Evolutionary conservation across 148 eudicot species (phyloP).

Genomic region (Heliosperma pusillum): DNA sequence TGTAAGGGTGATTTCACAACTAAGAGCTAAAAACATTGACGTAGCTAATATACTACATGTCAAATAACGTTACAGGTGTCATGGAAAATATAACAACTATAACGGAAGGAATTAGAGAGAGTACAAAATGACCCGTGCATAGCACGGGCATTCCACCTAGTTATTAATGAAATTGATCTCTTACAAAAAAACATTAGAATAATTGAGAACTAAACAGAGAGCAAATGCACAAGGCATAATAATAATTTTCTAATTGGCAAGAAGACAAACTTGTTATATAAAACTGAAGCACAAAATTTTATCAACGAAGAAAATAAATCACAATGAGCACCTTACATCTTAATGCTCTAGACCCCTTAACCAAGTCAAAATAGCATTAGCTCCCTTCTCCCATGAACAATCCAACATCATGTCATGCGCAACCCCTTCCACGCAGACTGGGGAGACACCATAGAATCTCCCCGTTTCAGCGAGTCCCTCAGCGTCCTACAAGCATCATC

Average conservation of each 20-base stretch:
- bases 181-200: too few relatives aligned
- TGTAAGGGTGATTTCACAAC: too few relatives aligned
- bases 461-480: conserved; percentile 81
- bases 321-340: not conserved
- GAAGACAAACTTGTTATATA: not conserved
- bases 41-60: too few relatives aligned
- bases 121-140: too few relatives aligned
- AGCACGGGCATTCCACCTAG: too few relatives aligned
- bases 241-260: not conserved
- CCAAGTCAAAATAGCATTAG: conserved; percentile 57
- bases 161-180: too few relatives aligned
- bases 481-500: conserved; percentile 46
- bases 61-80: too few relatives aligned
- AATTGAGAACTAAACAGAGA: too few relatives aligned
- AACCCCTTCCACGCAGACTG: conserved; percentile 61
- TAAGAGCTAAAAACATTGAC: too few relatives aligned
- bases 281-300: not conserved
- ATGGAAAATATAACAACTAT: too few relatives aligned
- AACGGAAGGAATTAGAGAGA: too few relatives aligned
- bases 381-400: conserved; percentile 83
- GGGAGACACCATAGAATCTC: conserved; percentile 71
- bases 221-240: too few relatives aligned
- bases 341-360: conserved; percentile 23
- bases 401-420: conserved; percentile 97
- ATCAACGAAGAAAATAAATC: not conserved